A percentile compares a stretch with the other conserved stretches of the same genome.
Conservation (phyloP, 768 basidiomycete species). For the Podaxis sp. region DNA sequence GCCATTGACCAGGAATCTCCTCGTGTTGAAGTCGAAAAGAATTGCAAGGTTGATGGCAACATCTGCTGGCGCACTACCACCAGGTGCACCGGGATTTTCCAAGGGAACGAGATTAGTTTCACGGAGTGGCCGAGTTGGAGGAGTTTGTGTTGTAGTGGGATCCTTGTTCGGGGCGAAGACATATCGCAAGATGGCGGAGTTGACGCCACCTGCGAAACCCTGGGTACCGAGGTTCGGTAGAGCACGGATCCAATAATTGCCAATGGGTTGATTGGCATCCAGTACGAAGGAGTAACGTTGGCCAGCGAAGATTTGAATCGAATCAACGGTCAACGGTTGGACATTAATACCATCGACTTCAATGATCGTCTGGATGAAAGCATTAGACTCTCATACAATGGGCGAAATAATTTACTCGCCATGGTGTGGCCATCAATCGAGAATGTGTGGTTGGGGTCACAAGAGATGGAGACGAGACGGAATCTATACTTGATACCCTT, state of each 20-base stretch:
- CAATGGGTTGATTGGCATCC: conserved; percentile 25
- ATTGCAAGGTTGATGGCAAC: conserved; percentile 14
- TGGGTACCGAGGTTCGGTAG: conserved; percentile 27
- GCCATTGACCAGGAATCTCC: conserved; percentile 25
- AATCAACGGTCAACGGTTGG: conserved; percentile 37
- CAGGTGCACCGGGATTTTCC: conserved; percentile 20
- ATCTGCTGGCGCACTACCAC: conserved; percentile 18
- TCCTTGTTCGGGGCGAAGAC: conserved; percentile 39
- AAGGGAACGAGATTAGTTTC: conserved; percentile 16
- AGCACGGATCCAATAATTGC: conserved; percentile 45
- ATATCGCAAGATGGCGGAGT: conserved; percentile 51
- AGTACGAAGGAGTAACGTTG: conserved; percentile 53
- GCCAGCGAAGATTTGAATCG: conserved; percentile 43
- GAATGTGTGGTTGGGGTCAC: conserved; percentile 40
- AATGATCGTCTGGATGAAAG: conserved; percentile 33
- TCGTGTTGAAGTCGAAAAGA: not conserved
- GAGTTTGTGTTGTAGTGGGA: conserved; percentile 31
- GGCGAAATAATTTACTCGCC: not conserved
- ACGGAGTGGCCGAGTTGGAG: conserved; percentile 20
- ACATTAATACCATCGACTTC: conserved; percentile 45
- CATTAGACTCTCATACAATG: not conserved
- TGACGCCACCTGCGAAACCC: conserved; percentile 36
- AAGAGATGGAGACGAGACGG: conserved; percentile 36
- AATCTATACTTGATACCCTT: conserved; percentile 42
- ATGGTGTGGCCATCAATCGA: conserved; percentile 42